Conservation (phyloP, 805 yeast species). For the Candida xyloterini region DNA sequence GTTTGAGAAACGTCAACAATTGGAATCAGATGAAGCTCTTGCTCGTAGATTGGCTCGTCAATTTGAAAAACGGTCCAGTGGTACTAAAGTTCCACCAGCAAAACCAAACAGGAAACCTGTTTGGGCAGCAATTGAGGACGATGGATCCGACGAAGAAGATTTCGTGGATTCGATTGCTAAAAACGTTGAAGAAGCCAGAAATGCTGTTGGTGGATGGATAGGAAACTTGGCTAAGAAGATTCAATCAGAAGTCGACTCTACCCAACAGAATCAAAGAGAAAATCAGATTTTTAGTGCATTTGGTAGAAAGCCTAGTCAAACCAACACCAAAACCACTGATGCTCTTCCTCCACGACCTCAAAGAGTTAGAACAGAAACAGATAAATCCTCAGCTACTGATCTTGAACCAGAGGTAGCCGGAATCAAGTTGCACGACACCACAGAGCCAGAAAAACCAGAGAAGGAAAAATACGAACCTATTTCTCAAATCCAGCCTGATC, state of each 20-base stretch:
- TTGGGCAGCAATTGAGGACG: conserved; percentile 19
- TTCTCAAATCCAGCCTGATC: conserved; percentile 38
- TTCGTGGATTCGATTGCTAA: conserved; percentile 61
- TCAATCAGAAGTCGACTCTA: conserved; percentile 21
- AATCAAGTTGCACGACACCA: conserved; percentile 23
- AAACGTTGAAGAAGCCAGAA: conserved; percentile 78
- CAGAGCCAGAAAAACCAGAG: not conserved
- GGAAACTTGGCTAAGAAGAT: conserved; percentile 58
- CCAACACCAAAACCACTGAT: conserved; percentile 4
- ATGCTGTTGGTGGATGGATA: conserved; percentile 76
- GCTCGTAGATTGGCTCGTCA: conserved; percentile 79
- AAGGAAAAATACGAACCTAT: conserved; percentile 32
- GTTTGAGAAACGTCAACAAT: conserved; percentile 30
- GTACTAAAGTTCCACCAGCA: conserved; percentile 17
- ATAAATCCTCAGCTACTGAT: conserved; percentile 22
- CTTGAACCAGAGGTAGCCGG: conserved; percentile 25
- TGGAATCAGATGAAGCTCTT: conserved; percentile 62
- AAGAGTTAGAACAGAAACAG: conserved; percentile 12
- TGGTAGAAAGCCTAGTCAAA: conserved; percentile 17
- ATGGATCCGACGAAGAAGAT: conserved; percentile 39
- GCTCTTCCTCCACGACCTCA: conserved; percentile 4
- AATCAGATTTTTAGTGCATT: conserved; percentile 33
- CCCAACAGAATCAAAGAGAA: conserved; percentile 21
- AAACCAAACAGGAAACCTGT: conserved; percentile 29
- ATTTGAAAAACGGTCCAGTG: conserved; percentile 32